Conservation (phyloP, 2,329 filamentous ascomycete genomes). For the Phaeosphaeriaceae sp. region DNA sequence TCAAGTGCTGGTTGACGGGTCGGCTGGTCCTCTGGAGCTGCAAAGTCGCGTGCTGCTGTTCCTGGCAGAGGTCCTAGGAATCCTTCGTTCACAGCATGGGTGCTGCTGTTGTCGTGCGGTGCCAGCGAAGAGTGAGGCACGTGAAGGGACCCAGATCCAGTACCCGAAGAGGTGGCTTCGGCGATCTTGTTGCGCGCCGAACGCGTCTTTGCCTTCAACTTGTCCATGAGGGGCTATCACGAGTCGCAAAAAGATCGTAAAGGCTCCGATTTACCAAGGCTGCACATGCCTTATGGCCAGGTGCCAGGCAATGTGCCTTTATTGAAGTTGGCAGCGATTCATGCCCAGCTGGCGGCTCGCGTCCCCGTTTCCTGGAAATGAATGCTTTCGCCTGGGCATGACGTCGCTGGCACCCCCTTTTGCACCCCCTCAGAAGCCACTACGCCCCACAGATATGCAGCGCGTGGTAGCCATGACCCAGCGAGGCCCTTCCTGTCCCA, state of each 20-base stretch:
- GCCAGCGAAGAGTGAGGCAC: slow-evolving; percentile 38
- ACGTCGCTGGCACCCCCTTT: slow-evolving; percentile 32
- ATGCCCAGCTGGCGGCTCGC: slow-evolving; percentile 17
- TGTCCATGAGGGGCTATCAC: slow-evolving; percentile 36
- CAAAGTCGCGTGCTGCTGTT: slow-evolving; percentile 45
- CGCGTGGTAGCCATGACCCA: neutral
- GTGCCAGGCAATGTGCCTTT: slow-evolving; percentile 16
- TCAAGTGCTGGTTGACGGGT: slow-evolving; percentile 31
- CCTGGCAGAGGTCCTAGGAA: slow-evolving; percentile 35
- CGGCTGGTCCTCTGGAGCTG: slow-evolving; percentile 23
- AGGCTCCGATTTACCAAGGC: slow-evolving; percentile 18
- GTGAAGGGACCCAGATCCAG: slow-evolving; percentile 34
- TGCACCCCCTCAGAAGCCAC: slow-evolving; percentile 2
- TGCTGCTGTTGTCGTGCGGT: slow-evolving; percentile 42
- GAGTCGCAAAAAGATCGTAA: slow-evolving; percentile 9
- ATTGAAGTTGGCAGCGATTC: slow-evolving; percentile 15
- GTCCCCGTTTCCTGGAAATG: slow-evolving; percentile 20
- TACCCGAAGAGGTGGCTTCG: slow-evolving; percentile 35
- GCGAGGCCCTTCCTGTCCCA: neutral
- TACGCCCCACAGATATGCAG: neutral
- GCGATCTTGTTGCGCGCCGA: slow-evolving; percentile 44
- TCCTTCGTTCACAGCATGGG: slow-evolving; percentile 43
- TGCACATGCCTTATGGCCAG: slow-evolving; percentile 31
- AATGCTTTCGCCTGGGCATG: slow-evolving; percentile 21
- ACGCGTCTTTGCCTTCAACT: slow-evolving; percentile 42